Base-by-base conservation (phyloP, 805 yeast genomes). In the Myxozyma geophila region DNA sequence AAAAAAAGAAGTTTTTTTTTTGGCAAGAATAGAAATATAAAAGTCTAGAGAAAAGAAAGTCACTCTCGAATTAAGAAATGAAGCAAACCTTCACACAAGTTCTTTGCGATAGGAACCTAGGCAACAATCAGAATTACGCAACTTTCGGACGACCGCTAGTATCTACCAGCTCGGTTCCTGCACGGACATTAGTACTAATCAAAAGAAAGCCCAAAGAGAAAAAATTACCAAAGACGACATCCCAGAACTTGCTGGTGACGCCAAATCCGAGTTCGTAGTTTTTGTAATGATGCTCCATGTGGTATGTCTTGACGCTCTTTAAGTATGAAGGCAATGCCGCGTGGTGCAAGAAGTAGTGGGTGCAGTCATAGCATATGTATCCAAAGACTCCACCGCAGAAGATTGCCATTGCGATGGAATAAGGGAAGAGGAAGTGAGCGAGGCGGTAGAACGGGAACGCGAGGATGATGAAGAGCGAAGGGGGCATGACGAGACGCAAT, bases 361-460 rank as follows among this genome's bases (percentile, higher is more conserved):
- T 89, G 70, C 88, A 83, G 77, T 95, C 99, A 75, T 95, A 95
- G 77, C 86, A 78, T 71, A 93, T 86, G 79, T 95, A 95, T 59
- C 99, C 99, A 74, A 92, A 82, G 74, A 92, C 86, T 2, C 98
- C 98, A 67, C 99, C 99, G 12, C 97, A 92, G 78, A 92, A 95
- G 0, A 95, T 96, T 2, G 92, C 86, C 77, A 96, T 89, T 5
- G 97, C 98, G 81, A 83, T 80, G 77, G 90, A 83, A 76, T 81
- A 89, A 59, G 98, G 96, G 71, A 95, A 82, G 7, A 92, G 67
- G 4, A 79, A 74, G 73, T 92, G 95, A 17, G 95, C 95, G 59
- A 90, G 76, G 69, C 79, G 84, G 78, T 89, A 90, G 77, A 95
- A 83, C 52, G 99, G 99, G 46, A 81, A 83, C 54, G 91, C 86